A percentile compares a stretch with the other conserved stretches of the same genome.
These are phyloP conservation scores for Alloascoidea africana DNA, from an alignment of 805 yeast genomes.

Conservation along the genomic window DNA sequence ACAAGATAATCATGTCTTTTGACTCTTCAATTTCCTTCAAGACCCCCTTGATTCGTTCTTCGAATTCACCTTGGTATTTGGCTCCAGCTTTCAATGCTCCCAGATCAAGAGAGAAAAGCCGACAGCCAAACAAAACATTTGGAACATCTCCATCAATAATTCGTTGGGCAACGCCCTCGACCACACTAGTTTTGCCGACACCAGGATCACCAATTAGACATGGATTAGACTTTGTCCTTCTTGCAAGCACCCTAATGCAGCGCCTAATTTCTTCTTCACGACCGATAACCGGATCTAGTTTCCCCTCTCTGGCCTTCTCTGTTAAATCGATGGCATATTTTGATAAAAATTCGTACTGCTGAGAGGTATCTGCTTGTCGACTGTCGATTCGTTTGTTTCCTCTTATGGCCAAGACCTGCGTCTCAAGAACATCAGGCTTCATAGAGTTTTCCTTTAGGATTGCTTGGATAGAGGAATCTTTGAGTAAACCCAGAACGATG, in stretches of 20 bases:
- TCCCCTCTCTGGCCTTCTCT: slow-evolving; percentile 84
- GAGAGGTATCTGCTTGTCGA: slow-evolving; percentile 83
- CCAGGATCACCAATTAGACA: slow-evolving; percentile 98
- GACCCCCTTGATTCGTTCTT: slow-evolving; percentile 95
- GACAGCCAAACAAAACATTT: slow-evolving; percentile 63
- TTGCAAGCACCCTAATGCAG: slow-evolving; percentile 87
- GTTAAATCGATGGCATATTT: slow-evolving; percentile 93
- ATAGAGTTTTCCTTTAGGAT: slow-evolving; percentile 61
- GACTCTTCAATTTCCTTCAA: slow-evolving; percentile 77
- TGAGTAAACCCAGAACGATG: slow-evolving; percentile 67
- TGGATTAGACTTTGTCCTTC: slow-evolving; percentile 94
- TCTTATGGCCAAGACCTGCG: slow-evolving; percentile 66
- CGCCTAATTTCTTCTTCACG: slow-evolving; percentile 97
- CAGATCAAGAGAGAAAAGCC: slow-evolving; percentile 76
- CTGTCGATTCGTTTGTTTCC: slow-evolving; percentile 89
- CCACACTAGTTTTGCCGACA: slow-evolving; percentile 97
- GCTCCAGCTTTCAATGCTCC: slow-evolving; percentile 99
- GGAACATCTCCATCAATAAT: slow-evolving; percentile 95
- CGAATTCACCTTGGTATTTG: slow-evolving; percentile 96
- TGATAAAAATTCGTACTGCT: slow-evolving; percentile 64
- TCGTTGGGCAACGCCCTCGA: slow-evolving; percentile 97
- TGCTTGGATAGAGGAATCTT: slow-evolving; percentile 55
- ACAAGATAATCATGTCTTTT: slow-evolving; percentile 70
- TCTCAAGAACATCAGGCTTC: slow-evolving; percentile 55
- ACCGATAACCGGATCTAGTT: slow-evolving; percentile 95